Conservation (phyloP, 345 rosid species). For the Trapa incisa region DNA sequence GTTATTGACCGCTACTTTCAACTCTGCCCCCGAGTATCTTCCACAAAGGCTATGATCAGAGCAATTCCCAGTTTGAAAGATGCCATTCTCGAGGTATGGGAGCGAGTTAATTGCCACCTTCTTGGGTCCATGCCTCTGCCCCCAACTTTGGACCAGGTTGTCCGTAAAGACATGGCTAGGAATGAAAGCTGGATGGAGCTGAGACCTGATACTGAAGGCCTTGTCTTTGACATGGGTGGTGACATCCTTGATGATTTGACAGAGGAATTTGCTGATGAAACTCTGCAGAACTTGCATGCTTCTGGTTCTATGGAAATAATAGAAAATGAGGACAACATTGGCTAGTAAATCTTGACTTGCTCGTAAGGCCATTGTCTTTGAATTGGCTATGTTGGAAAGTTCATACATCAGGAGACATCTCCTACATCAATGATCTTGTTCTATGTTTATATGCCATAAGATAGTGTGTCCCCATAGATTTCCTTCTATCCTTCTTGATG, state of each 20-base stretch:
- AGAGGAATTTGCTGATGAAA: conserved; percentile 34
- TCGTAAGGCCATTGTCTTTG: no score
- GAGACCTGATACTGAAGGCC: conserved; percentile 30
- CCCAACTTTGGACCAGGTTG: conserved; percentile 62
- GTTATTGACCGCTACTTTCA: conserved; percentile 37
- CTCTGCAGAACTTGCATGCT: not conserved
- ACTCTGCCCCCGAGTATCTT: conserved; percentile 50
- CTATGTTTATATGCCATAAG: no score
- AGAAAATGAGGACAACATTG: not conserved
- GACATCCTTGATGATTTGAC: conserved; percentile 51
- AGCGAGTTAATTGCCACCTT: conserved; percentile 67
- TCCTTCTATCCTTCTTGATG: conserved; percentile 1
- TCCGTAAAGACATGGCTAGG: conserved; percentile 52
- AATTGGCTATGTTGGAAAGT: no score
- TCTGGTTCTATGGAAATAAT: not conserved
- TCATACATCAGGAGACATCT: no score
- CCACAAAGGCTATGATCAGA: conserved; percentile 30
- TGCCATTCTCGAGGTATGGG: conserved; percentile 44
- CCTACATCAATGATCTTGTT: no score
- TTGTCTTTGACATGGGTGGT: conserved; percentile 46
- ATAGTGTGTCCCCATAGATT: not conserved
- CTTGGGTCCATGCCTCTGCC: conserved; percentile 52
- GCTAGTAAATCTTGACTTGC: not conserved
- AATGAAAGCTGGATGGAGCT: conserved; percentile 65
- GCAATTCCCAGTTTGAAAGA: conserved; percentile 38